Base-by-base conservation (phyloP, 2,329 filamentous ascomycete species). In the Clonostachys rosea region DNA sequence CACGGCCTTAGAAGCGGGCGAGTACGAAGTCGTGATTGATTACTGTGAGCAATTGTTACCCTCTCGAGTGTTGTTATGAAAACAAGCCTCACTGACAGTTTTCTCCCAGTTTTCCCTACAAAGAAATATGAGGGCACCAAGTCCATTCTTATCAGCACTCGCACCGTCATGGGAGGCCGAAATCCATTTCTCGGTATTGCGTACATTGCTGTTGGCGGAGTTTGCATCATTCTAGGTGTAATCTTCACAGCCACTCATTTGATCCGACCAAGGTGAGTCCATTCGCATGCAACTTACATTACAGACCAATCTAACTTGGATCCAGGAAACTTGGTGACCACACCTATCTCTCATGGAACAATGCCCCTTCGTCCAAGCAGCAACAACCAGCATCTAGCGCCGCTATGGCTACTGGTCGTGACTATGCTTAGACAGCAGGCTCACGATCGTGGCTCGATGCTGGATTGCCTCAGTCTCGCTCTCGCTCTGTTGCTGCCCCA, bases 171-270 rank as follows among this genome's bases (percentile, higher is more conserved):
- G 78, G 94, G 94, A 49, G 94, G 94, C 56, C 89, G 87, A 61
- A 99, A 99, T 65, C 87, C 89, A 24, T 97, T 96, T 76, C 80
- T 97, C 45, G 94, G 94, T 42, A 99, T 99, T 56, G 91, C 91
- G 36, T 99, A 97, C 67, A 78, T 97, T 30, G 90, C 95, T 14
- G 90, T 99, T 11, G 92, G 91, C 48, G 94, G 92, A 43, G 78
- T 97, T 49, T 99, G 94, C 71, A 86, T 99, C 56, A 64, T 96
- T 30, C 81, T 99, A 9, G 94, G 94, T 44, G 82, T 83, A 24
- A 64, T 97, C 47, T 99, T 99, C 70, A 91, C 92, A 34, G 78
- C 90, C 51, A 91, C 90, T 1, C 91, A 97, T 70, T 76, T 97
- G 53, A 84, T 99, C 67, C 91, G 88, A 64, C 94, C 94, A 52